Evolutionary conservation across 192 early-diverging fungal species (phyloP).

Genomic region (Linnemannia hyalina): DNA sequence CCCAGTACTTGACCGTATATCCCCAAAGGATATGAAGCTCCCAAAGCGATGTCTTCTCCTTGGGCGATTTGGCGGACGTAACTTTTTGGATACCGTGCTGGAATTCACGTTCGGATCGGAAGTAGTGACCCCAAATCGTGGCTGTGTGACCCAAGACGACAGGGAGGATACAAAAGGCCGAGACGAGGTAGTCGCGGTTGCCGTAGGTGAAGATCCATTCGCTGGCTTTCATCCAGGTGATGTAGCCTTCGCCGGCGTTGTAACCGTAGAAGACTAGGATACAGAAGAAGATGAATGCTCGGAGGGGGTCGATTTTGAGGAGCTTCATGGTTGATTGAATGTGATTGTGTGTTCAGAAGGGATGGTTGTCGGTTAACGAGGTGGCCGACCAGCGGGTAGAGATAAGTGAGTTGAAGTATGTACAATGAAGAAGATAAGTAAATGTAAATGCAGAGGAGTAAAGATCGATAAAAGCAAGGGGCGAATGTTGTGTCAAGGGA

Average conservation of each 20-base stretch:
- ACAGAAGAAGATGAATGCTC: constrained; percentile 23
- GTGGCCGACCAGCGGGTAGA: background rate
- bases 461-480: background rate
- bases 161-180: constrained; percentile 25
- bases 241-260: constrained; percentile 11
- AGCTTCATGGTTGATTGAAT: constrained; percentile 4
- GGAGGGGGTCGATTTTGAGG: constrained; percentile 8
- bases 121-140: constrained; percentile 54
- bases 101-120: constrained; percentile 45
- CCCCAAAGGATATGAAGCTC: constrained; percentile 47
- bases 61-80: constrained; percentile 20
- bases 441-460: background rate
- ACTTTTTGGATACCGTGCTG: constrained; percentile 44
- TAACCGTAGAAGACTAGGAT: constrained; percentile 12
- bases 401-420: background rate
- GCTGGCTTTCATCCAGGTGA: constrained; percentile 34
- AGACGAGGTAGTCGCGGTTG: constrained; percentile 35
- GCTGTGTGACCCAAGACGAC: constrained; percentile 32
- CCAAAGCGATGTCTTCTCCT: constrained; percentile 50
- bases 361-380: background rate
- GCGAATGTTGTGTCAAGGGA: no score
- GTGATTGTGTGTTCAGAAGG: background rate
- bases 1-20: constrained; percentile 53
- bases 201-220: constrained; percentile 43
- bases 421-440: background rate